Evolutionary conservation across 306 rosid genomes (phyloP), one percentile per base, ranked within the genome.

Genomic region (Vachellia pachyceras): DNA sequence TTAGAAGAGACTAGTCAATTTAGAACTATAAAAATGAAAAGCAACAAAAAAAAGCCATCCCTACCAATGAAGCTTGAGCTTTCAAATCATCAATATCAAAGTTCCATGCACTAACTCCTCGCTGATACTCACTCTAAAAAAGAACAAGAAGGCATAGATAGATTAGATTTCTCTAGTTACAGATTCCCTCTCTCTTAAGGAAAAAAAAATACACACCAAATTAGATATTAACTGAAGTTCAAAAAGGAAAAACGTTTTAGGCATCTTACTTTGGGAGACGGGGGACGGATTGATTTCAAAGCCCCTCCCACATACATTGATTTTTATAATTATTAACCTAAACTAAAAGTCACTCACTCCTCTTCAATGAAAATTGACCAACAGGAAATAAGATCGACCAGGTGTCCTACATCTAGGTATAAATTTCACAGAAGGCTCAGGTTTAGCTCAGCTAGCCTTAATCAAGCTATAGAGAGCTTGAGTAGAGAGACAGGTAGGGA

Each of bases 31-130:
- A 12, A 33, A 50, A n/a, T 14, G 55, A 3, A 70, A 23, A 39
- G 33, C 33, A 1, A 29, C 22, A 71, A 77, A 63, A 11, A 57
- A 14, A 75, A 47, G 23, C 7, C 73, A 69, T 57, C 70, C 90
- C 83, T 88, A 96, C 99, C 98, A 89, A 36, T 60, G 99, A 91
- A 52, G 99, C 99, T 85, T 94, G 99, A 63, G 95, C 97, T 90
- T 93, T 96, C 85, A 96, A 89, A 89, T 96, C 99, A 75, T 90
- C 97, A 66, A 96, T 39, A 73, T 96, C 97, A 14, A 96, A 96
- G 90, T 96, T 92, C 99, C 99, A 96, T 25, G 99, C 99, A 77
- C 99, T 96, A 79, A 96, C 99, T 72, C 99, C 99, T 82, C 98
- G 97, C 49, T 96, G 94, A 85, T 96, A 96, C 88, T 96, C 98